Evolutionary conservation across 495 filamentous ascomycete genomes (phyloP).

Genomic region (Neurospora discreta): DNA sequence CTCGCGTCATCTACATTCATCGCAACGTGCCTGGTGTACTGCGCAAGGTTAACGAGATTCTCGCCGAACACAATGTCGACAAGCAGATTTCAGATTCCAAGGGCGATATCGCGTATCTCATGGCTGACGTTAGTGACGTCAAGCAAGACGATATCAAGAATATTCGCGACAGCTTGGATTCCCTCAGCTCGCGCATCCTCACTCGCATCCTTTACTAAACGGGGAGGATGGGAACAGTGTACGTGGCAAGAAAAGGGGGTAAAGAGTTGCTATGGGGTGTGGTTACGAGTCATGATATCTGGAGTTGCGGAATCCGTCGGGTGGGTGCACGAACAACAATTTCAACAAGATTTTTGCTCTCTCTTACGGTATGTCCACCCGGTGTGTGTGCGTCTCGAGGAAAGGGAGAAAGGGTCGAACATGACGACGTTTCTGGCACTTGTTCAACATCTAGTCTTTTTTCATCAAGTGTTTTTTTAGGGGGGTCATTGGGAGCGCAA

Average conservation of each 20-base stretch:
- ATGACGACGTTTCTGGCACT: not conserved
- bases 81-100: conserved; percentile 95
- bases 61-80: conserved; percentile 92
- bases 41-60: conserved; percentile 82
- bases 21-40: conserved; percentile 91
- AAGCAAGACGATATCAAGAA: conserved; percentile 70
- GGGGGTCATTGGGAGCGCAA: not conserved
- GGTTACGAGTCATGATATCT: not conserved
- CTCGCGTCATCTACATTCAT: conserved; percentile 91
- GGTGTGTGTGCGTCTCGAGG: not conserved
- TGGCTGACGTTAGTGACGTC: conserved; percentile 93
- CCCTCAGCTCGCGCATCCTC: conserved; percentile 70
- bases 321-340: conserved; percentile 3
- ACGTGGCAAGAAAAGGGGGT: not conserved
- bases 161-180: conserved; percentile 71
- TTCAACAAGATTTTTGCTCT: conserved; percentile 11
- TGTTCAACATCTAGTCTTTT: not conserved
- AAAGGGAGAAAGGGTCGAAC: not conserved
- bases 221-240: not conserved
- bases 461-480: not conserved
- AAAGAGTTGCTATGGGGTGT: not conserved
- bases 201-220: conserved; percentile 78
- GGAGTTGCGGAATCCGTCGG: conserved; percentile 14
- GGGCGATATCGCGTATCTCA: conserved; percentile 90
- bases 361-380: not conserved